Conservation (phyloP, 192 early-diverging fungal species). For the Entophlyctis luteolus region DNA sequence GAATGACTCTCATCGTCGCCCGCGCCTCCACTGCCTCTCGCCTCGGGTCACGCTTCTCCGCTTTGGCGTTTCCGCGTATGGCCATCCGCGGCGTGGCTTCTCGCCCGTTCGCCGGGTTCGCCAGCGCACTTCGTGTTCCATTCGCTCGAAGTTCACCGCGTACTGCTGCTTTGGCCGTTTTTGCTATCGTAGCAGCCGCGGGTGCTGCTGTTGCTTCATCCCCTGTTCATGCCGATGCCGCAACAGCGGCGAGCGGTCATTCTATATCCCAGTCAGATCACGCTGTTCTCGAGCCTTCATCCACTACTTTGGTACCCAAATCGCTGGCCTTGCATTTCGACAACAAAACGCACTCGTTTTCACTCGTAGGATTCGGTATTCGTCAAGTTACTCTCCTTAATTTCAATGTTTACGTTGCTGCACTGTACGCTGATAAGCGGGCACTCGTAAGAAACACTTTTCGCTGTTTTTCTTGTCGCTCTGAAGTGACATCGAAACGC, state of each 20-base stretch:
- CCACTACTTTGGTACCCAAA: neutral
- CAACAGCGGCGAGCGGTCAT: neutral
- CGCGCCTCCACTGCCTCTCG: too few relatives aligned
- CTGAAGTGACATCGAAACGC: neutral
- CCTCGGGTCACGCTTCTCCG: too few relatives aligned
- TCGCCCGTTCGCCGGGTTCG: too few relatives aligned
- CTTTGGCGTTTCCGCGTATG: too few relatives aligned
- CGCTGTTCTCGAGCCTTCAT: neutral
- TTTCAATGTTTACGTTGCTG: constrained; percentile 35
- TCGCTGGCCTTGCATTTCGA: neutral
- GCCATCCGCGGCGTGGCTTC: too few relatives aligned
- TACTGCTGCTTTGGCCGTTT: too few relatives aligned
- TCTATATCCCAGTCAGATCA: neutral
- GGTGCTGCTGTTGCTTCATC: too few relatives aligned
- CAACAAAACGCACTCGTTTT: neutral
- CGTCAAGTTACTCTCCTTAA: constrained; percentile 40
- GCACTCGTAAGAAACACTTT: neutral
- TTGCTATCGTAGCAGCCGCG: too few relatives aligned
- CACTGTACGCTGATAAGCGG: constrained; percentile 24
- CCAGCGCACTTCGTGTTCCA: too few relatives aligned
- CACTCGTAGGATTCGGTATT: constrained; percentile 39
- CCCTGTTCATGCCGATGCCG: neutral
- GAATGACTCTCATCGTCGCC: too few relatives aligned
- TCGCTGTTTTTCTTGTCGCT: neutral
- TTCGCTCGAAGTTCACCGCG: too few relatives aligned